A percentile compares a stretch with the other conserved stretches of the same genome.
phyloP scores from a whole-genome alignment of 345 rosid species.

The Streptanthus diversifolius region DNA sequence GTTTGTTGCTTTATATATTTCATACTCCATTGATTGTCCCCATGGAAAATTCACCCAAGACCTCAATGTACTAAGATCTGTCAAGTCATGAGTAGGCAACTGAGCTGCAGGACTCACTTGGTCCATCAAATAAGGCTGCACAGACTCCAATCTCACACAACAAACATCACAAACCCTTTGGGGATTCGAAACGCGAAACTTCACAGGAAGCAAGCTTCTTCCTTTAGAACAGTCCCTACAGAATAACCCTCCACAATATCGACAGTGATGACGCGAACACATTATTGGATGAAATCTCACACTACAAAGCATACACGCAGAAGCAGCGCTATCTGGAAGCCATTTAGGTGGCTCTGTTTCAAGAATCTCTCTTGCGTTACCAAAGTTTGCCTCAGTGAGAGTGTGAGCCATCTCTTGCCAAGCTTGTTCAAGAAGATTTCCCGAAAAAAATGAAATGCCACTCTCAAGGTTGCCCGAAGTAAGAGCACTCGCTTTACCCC shows the following conservation, averaged over 20 bases:
- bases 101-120: slow-evolving; percentile 93
- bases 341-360: slow-evolving; percentile 90
- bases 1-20: slow-evolving; percentile 90
- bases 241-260: slow-evolving; percentile 92
- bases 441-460: slow-evolving; percentile 59
- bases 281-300: slow-evolving; percentile 89
- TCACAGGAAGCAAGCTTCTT: slow-evolving; percentile 78
- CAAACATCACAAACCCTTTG: slow-evolving; percentile 94
- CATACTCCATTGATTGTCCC: slow-evolving; percentile 90
- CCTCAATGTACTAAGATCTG: slow-evolving; percentile 94
- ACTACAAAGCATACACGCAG: slow-evolving; percentile 84
- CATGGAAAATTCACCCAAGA: slow-evolving; percentile 98
- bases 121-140: slow-evolving; percentile 86
- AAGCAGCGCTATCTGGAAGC: slow-evolving; percentile 86
- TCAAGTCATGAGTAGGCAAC: slow-evolving; percentile 76
- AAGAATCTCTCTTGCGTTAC: slow-evolving; percentile 60
- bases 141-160: slow-evolving; percentile 74
- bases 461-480: slow-evolving; percentile 56
- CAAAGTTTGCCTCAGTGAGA: slow-evolving; percentile 68
- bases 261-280: slow-evolving; percentile 94
- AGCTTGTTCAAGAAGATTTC: slow-evolving; percentile 78
- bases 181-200: slow-evolving; percentile 65
- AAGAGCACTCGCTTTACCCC: slow-evolving; percentile 75
- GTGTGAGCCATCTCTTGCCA: slow-evolving; percentile 97
- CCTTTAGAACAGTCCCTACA: slow-evolving; percentile 86